A percentile compares a stretch with the other conserved stretches of the same genome.
phyloP scores from a whole-genome alignment of 1,284 basidiomycete genomes.

The Phellopilus nigrolimitatus region DNA sequence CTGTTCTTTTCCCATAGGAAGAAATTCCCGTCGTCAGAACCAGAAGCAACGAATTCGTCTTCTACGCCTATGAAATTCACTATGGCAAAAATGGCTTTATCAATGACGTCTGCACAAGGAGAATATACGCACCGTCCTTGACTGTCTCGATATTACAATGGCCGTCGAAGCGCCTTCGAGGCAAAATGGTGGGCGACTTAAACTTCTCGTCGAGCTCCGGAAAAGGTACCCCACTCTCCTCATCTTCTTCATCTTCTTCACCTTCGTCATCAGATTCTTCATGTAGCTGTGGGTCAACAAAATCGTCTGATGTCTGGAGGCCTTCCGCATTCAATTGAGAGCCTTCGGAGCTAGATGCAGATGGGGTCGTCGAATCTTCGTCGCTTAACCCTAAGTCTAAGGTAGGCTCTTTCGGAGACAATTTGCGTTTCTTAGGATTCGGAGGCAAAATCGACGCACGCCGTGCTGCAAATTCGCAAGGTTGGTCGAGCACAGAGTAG shows the following conservation, averaged over 20 bases:
- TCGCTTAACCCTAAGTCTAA: not conserved
- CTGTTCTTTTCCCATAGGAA: slow-evolving; percentile 81
- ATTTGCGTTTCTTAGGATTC: slow-evolving; percentile 22
- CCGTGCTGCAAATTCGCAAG: slow-evolving; percentile 27
- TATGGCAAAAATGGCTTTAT: slow-evolving; percentile 28
- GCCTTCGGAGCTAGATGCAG: no score
- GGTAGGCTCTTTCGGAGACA: slow-evolving; percentile 5
- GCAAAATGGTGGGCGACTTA: slow-evolving; percentile 44
- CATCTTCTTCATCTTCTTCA: slow-evolving; percentile 24
- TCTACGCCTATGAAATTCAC: slow-evolving; percentile 80
- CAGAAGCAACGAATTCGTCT: slow-evolving; percentile 80
- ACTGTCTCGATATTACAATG: slow-evolving; percentile 83
- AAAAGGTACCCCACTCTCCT: slow-evolving; percentile 25
- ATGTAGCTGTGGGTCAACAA: slow-evolving; percentile 26
- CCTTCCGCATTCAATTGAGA: not conserved
- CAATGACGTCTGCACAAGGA: not conserved
- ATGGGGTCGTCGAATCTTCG: not conserved
- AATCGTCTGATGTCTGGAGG: not conserved
- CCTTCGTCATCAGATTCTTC: slow-evolving; percentile 21
- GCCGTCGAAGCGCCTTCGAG: slow-evolving; percentile 65
- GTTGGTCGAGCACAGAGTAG: slow-evolving; percentile 77
- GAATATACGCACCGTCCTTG: slow-evolving; percentile 74
- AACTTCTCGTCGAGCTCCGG: slow-evolving; percentile 22
- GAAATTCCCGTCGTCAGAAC: slow-evolving; percentile 84
- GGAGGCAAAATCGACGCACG: slow-evolving; percentile 23